Conservation (phyloP, 1,284 basidiomycete genomes). For the Marasmius tenuissimus region DNA sequence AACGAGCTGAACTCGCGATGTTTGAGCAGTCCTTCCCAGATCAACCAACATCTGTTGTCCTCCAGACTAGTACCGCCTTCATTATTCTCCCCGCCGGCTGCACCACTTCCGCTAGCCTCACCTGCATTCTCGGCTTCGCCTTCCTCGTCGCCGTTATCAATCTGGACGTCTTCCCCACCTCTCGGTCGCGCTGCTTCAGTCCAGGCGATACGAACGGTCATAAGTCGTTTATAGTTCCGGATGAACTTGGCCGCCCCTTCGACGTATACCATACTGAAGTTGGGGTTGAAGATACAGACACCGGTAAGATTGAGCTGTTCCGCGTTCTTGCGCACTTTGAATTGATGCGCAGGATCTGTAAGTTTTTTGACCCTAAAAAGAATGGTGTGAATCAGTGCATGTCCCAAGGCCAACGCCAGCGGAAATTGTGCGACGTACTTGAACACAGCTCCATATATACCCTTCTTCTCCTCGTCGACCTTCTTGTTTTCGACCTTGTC, state of each 20-base stretch:
- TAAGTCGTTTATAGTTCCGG: slow-evolving; percentile 85
- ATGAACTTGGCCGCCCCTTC: slow-evolving; percentile 90
- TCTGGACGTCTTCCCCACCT: slow-evolving; percentile 36
- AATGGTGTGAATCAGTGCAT: slow-evolving; percentile 1
- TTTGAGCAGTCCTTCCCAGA: slow-evolving; percentile 91
- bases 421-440: slow-evolving; percentile 56
- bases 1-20: slow-evolving; percentile 84
- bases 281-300: slow-evolving; percentile 85
- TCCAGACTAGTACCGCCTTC: slow-evolving; percentile 54
- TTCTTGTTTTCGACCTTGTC: slow-evolving; percentile 89
- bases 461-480: slow-evolving; percentile 83
- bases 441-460: slow-evolving; percentile 86
- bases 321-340: slow-evolving; percentile 96
- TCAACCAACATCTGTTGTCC: slow-evolving; percentile 85
- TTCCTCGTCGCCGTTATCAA: slow-evolving; percentile 13
- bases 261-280: slow-evolving; percentile 90
- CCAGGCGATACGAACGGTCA: slow-evolving; percentile 92
- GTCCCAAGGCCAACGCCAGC: background rate
- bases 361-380: slow-evolving; percentile 77
- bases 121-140: slow-evolving; percentile 17
- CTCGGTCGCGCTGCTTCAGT: slow-evolving; percentile 86
- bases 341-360: slow-evolving; percentile 90
- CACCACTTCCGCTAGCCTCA: background rate
- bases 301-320: slow-evolving; percentile 89
- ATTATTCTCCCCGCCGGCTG: slow-evolving; percentile 27